Percentiles rank a stretch among this genome's conserved stretches.
These are phyloP conservation scores for Eucalyptus marginata DNA, from an alignment of 345 rosid genomes.

Conservation along the genomic window DNA sequence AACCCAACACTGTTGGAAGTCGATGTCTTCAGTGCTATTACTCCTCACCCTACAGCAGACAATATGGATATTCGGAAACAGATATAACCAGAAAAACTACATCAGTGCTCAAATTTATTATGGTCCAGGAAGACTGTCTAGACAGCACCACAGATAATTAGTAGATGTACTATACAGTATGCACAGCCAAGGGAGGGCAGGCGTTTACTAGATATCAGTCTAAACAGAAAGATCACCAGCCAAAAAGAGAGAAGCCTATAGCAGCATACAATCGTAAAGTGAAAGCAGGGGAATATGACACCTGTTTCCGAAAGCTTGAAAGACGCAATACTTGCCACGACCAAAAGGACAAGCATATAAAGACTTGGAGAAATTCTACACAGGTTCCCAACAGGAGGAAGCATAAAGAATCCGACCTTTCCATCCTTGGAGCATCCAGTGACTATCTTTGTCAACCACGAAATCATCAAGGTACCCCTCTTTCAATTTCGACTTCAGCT, in stretches of 20 bases:
- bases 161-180: background rate
- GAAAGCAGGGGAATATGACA: background rate
- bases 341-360: background rate
- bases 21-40: background rate
- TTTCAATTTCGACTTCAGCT: slow-evolving; percentile 8
- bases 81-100: background rate
- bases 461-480: slow-evolving; percentile 23
- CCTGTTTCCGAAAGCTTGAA: background rate
- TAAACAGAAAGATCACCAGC: background rate
- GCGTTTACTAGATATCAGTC: background rate
- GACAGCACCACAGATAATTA: background rate
- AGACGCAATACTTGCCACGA: background rate
- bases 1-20: background rate
- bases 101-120: background rate
- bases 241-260: background rate
- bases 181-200: background rate
- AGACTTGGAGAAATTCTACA: background rate
- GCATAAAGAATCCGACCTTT: slow-evolving; percentile 30
- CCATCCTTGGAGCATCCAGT: slow-evolving; percentile 44
- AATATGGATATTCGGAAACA: background rate
- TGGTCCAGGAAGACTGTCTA: background rate
- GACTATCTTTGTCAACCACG: slow-evolving; percentile 11
- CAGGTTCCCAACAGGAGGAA: slow-evolving; percentile 27
- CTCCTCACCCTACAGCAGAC: background rate
- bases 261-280: background rate